Evolutionary conservation across 2,329 filamentous ascomycete genomes (phyloP), one percentile per base, ranked within the genome.

Genomic region (Paradendryphiella salina): DNA sequence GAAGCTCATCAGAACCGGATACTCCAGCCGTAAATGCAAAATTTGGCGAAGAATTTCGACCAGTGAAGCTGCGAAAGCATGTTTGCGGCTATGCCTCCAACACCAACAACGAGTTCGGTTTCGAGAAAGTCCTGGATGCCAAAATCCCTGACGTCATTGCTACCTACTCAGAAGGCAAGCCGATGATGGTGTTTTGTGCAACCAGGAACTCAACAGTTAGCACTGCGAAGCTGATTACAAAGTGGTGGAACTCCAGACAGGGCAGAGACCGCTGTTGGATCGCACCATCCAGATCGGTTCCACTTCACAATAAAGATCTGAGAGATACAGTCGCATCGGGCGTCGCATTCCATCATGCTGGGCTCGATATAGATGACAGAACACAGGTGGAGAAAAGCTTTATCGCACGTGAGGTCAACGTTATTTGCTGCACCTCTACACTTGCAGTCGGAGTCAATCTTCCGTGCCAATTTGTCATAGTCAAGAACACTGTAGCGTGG

Each of bases 371-470:
- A 0, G 71, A 78, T 21, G 90, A 95, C 67, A 82, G 89, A 39
- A 73, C 77, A 32, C 76, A 80, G 1, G 77, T 95, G 14, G 89
- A 94, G 65, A 80, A 79, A 36, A 81, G 80, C 0, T 96, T 87
- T 60, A 73, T 90, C 3, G 76, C 82, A 14, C 87, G 89, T 0
- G 78, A 89, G n/a, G 80, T 95, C 50, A 85, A 79, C 56, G 84
- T 95, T 26, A 91, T 96, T 44, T 95, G 90, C 70, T 94, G 89
- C 67, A 96, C 90, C 0, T 92, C 89, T 0, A 96, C 90, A 0
- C 76, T 96, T 14, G 89, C 90, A 1, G 86, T 94, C 10, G 90
- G 90, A 0, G 82, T 96, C 23, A 96, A 96, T 65, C 73, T 95
- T 8, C 90, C 90, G 8, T 91, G 89, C 54, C 87, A 94, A 66